Percentiles rank a stretch among this genome's conserved stretches.
Evolutionary conservation across 2,329 filamentous ascomycete species (phyloP).

Genomic region (Myriosclerotinia scirpicola): DNA sequence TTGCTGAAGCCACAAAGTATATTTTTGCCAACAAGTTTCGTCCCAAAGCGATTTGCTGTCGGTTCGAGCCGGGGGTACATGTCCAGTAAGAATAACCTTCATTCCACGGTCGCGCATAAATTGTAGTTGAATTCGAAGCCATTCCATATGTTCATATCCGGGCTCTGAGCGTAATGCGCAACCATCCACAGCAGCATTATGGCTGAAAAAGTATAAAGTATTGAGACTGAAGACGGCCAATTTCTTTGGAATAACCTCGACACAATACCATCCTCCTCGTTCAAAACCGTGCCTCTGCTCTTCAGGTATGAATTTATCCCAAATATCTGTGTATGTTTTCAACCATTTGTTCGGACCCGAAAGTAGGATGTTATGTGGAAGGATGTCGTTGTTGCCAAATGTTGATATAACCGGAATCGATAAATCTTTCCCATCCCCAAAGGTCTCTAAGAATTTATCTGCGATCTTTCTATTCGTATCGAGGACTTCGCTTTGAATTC

Average conservation of each 20-base stretch:
- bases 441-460: conserved; percentile 72
- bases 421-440: conserved; percentile 59
- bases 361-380: conserved; percentile 92
- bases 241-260: conserved; percentile 83
- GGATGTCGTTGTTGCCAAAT: conserved; percentile 95
- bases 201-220: conserved; percentile 92
- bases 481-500: conserved; percentile 73
- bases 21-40: conserved; percentile 98
- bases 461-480: conserved; percentile 74
- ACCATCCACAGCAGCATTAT: conserved; percentile 90
- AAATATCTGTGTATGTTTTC: conserved; percentile 72
- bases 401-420: conserved; percentile 82
- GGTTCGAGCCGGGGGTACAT: conserved; percentile 88
- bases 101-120: conserved; percentile 79
- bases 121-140: conserved; percentile 86
- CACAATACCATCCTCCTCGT: conserved; percentile 90
- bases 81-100: conserved; percentile 92
- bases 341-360: conserved; percentile 88
- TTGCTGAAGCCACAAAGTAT: conserved; percentile 84
- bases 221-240: conserved; percentile 93
- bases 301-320: conserved; percentile 86
- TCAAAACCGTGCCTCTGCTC: conserved; percentile 88
- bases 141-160: conserved; percentile 93
- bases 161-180: conserved; percentile 78
- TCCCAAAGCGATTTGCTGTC: conserved; percentile 87